These are phyloP conservation scores for Cryptococcus neoformans DNA, from an alignment of 1,284 basidiomycete species.

Conservation along the genomic window DNA sequence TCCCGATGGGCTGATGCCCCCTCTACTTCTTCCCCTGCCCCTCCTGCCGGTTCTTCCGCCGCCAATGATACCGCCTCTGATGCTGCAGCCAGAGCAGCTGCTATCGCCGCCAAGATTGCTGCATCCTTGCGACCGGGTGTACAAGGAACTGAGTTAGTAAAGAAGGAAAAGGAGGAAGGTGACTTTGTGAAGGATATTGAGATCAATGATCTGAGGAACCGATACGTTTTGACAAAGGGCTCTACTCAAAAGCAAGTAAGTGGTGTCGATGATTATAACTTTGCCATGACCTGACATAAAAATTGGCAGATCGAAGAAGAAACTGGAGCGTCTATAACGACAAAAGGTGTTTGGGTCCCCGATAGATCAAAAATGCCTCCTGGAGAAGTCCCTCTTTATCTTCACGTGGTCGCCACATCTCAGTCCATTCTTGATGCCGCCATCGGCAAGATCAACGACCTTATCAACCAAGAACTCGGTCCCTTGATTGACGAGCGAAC, in stretches of 20 bases:
- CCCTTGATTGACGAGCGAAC: conserved; percentile 82
- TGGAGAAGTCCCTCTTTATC: conserved; percentile 88
- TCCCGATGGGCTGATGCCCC: conserved; percentile 28
- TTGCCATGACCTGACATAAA: conserved; percentile 1
- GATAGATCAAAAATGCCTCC: conserved; percentile 84
- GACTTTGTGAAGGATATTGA: conserved; percentile 91
- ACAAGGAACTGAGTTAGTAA: conserved; percentile 53
- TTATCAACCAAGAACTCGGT: conserved; percentile 80
- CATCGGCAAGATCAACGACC: conserved; percentile 76
- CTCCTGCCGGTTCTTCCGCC: conserved; percentile 35
- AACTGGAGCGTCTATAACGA: conserved; percentile 83
- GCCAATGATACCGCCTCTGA: conserved; percentile 64
- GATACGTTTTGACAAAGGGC: conserved; percentile 92
- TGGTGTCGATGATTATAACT: conserved; percentile 14
- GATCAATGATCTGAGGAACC: conserved; percentile 94
- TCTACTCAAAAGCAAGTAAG: conserved; percentile 85
- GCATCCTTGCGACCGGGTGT: conserved; percentile 61
- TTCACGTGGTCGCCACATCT: conserved; percentile 84
- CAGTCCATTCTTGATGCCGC: conserved; percentile 77
- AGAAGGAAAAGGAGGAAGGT: conserved; percentile 69
- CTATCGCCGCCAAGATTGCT: conserved; percentile 85
- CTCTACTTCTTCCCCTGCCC: conserved; percentile 15
- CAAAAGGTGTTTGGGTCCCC: conserved; percentile 92
- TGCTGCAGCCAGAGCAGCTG: conserved; percentile 61
- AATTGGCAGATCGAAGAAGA: conserved; percentile 72